Percentiles rank a stretch among this genome's conserved stretches.
Evolutionary conservation across 192 early-diverging fungal species (phyloP).

Genomic region (Coemansia sp.): DNA sequence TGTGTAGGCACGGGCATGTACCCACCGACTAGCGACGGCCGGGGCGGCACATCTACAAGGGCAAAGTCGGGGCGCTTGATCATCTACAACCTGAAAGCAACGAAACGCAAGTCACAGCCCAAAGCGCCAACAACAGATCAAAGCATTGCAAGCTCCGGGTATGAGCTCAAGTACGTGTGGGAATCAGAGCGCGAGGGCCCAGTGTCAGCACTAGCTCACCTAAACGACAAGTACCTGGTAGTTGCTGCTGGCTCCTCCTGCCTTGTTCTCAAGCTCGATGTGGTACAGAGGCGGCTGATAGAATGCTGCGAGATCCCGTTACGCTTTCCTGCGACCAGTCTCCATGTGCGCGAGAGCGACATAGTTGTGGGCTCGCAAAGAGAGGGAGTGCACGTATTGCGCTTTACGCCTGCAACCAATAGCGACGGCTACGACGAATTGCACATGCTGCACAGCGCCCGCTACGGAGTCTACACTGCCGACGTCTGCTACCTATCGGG

Average conservation of each 20-base stretch:
- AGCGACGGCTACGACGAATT: conserved; percentile 12
- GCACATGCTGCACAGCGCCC: conserved; percentile 21
- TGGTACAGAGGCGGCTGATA: conserved; percentile 26
- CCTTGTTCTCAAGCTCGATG: conserved; percentile 37
- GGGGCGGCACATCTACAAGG: neutral
- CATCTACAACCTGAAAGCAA: conserved; percentile 38
- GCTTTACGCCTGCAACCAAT: conserved; percentile 10
- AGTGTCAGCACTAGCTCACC: conserved; percentile 28
- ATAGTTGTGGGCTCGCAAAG: conserved; percentile 36
- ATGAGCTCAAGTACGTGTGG: conserved; percentile 47
- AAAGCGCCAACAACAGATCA: neutral
- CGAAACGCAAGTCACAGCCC: conserved; percentile 15
- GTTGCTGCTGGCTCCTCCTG: conserved; percentile 20
- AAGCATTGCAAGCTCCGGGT: neutral
- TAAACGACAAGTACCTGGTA: conserved; percentile 41
- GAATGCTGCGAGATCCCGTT: conserved; percentile 43
- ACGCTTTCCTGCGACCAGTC: conserved; percentile 31
- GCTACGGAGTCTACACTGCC: conserved; percentile 29
- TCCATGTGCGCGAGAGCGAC: conserved; percentile 22
- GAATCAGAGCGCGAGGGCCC: conserved; percentile 30
- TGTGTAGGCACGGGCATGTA: conserved; percentile 40
- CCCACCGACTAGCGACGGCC: neutral
- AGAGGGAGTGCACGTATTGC: conserved; percentile 32
- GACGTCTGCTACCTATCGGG: conserved; percentile 32
- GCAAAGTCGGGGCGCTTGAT: conserved; percentile 27